phyloP scores from a whole-genome alignment of 305 asterid species.

The Rubia tinctorum region DNA sequence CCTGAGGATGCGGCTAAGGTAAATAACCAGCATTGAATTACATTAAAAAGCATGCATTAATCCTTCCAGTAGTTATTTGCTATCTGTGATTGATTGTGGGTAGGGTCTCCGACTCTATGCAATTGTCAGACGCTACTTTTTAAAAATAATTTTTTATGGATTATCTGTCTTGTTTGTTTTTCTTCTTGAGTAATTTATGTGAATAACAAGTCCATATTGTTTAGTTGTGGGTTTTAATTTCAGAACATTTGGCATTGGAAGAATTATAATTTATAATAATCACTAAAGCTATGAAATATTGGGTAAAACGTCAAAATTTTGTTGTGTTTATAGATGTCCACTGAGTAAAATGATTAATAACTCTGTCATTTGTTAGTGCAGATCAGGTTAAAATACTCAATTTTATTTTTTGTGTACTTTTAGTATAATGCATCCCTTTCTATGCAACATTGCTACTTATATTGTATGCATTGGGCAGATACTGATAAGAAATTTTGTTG shows the following conservation, averaged over 20 bases:
- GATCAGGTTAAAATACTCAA: background rate
- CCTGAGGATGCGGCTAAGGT: slow-evolving; percentile 99
- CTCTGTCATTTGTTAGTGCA: background rate
- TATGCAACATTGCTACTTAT: background rate
- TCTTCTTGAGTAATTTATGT: background rate
- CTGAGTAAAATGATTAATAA: background rate
- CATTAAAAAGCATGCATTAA: background rate
- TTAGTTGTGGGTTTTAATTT: background rate
- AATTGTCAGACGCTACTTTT: background rate
- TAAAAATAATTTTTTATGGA: background rate
- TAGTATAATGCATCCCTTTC: background rate
- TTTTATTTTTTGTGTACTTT: background rate
- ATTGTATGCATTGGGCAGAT: background rate
- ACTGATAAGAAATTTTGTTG: background rate
- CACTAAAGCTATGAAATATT: background rate
- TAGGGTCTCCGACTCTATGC: background rate
- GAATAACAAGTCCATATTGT: background rate
- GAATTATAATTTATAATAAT: background rate
- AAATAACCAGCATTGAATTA: slow-evolving; percentile 11
- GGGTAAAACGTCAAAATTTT: background rate
- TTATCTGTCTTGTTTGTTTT: background rate
- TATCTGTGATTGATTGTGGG: background rate
- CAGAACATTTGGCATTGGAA: background rate
- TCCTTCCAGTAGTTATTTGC: background rate
- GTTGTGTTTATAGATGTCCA: background rate